Evolutionary conservation across 805 yeast genomes (phyloP).

Genomic region (Saccharomycopsis oosterbeekiorum): DNA sequence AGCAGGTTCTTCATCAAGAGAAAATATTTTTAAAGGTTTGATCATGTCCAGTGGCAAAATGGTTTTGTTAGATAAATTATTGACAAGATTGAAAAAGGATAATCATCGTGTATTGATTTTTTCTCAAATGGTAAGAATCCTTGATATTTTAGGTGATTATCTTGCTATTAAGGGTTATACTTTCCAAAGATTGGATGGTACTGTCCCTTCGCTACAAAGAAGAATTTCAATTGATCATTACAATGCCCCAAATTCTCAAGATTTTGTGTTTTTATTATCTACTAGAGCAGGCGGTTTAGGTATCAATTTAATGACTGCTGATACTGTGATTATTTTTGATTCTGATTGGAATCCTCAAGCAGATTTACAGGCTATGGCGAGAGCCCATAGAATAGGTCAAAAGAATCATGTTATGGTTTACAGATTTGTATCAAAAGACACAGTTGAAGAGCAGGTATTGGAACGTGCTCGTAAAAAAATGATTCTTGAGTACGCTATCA

Average conservation of each 20-base stretch:
- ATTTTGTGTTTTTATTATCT: slow-evolving; percentile 79
- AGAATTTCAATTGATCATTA: slow-evolving; percentile 93
- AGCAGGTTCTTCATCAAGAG: slow-evolving; percentile 60
- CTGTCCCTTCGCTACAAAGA: slow-evolving; percentile 88
- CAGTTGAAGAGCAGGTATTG: slow-evolving; percentile 94
- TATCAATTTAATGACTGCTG: slow-evolving; percentile 97
- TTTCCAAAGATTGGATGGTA: slow-evolving; percentile 94
- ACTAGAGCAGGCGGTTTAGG: slow-evolving; percentile 99
- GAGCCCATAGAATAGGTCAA: slow-evolving; percentile 99
- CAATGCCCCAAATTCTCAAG: slow-evolving; percentile 87
- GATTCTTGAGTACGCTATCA: slow-evolving; percentile 96
- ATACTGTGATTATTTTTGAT: slow-evolving; percentile 94
- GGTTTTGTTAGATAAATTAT: slow-evolving; percentile 87
- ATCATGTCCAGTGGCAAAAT: slow-evolving; percentile 97
- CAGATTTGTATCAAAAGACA: slow-evolving; percentile 94
- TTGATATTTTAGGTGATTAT: slow-evolving; percentile 92
- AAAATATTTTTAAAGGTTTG: slow-evolving; percentile 76
- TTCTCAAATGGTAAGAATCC: slow-evolving; percentile 94
- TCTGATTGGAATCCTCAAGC: slow-evolving; percentile 99
- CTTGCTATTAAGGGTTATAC: slow-evolving; percentile 75
- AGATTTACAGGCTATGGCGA: slow-evolving; percentile 98
- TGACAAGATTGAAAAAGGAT: slow-evolving; percentile 76
- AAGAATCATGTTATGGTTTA: slow-evolving; percentile 96
- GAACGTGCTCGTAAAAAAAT: slow-evolving; percentile 96
- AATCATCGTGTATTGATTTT: slow-evolving; percentile 94